Base-by-base conservation (phyloP, 2,329 filamentous ascomycete species). In the Triangularia setosa region DNA sequence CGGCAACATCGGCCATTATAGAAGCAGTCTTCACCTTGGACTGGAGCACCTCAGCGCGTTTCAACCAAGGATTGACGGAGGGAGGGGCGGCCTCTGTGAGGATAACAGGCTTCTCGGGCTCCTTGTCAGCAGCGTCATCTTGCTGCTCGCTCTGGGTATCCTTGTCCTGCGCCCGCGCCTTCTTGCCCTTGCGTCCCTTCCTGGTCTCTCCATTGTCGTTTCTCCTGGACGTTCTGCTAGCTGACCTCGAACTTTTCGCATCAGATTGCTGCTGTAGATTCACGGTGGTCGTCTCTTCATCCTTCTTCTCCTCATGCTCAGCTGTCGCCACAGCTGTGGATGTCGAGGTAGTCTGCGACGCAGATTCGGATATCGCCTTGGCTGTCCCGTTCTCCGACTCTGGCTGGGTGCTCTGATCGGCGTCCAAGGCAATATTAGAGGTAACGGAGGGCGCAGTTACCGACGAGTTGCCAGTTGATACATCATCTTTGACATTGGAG, bases 31-130 rank as follows among this genome's bases (percentile, higher is more conserved):
- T 84, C 24, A 75, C 74, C 74, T 87, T 88, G 44, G 35, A 61
- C 58, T 18, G 84, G 80, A 67, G 83, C 80, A 87, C 87, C 72
- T 92, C 89, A 71, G 84, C 89, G 63, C 93, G 86, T 77, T 93
- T 87, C 67, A 88, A 85, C 94, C 95, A 99, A 67, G 93, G 81
- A 75, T 99, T 99, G 64, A 97, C 90, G 1, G 87, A 77, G 0
- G 95, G 95, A 53, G 91, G 83, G 28, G 92, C 90, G 18, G 94
- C 94, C 66, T 95, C 92, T 56, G 90, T 89, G 52, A 97, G 81
- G 71, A 86, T 79, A 2, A 86, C 79, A 2, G 66, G 68, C 71
- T 88, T 87, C 70, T 84, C 79, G 14, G 80, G 80, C 66, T 85
- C 79, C 65, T 84, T 83, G 53, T 71, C 70, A 1, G 60, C 85